A percentile compares a stretch with the other conserved stretches of the same genome.
phyloP scores from a whole-genome alignment of 176 grass and related monocot genomes.

The Zea luxurians region DNA sequence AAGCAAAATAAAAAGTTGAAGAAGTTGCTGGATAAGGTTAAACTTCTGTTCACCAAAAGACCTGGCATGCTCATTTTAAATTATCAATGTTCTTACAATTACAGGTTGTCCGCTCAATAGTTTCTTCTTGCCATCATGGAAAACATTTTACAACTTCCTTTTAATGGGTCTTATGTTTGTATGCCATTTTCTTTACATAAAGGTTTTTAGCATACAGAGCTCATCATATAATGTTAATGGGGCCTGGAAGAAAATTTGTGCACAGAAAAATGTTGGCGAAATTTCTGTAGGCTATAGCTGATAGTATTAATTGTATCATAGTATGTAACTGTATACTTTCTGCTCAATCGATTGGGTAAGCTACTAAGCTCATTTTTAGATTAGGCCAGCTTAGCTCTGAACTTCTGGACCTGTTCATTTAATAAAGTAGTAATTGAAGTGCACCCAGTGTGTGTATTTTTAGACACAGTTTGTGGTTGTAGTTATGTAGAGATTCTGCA shows the following conservation, averaged over 20 bases:
- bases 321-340: not conserved
- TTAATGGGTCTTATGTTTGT: not conserved
- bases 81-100: not conserved
- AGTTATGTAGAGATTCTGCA: too few relatives aligned
- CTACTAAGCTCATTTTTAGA: too few relatives aligned
- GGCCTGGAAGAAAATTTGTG: not conserved
- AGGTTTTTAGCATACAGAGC: not conserved
- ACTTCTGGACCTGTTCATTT: too few relatives aligned
- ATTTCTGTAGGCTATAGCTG: conserved; percentile 4
- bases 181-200: not conserved
- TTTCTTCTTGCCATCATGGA: not conserved
- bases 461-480: too few relatives aligned
- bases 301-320: not conserved
- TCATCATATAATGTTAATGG: not conserved
- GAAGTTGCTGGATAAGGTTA: conserved; percentile 74
- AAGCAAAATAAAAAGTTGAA: conserved; percentile 74
- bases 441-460: too few relatives aligned
- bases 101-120: not conserved
- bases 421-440: too few relatives aligned
- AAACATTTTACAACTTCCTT: not conserved
- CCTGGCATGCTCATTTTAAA: not conserved
- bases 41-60: not conserved
- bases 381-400: too few relatives aligned
- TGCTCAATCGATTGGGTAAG: not conserved
- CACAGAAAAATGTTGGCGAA: not conserved